Percentiles rank a stretch among this genome's conserved stretches.
Evolutionary conservation across 108 stramenopile genomes (phyloP).

Genomic region (Pseudonitzschia pungens): DNA sequence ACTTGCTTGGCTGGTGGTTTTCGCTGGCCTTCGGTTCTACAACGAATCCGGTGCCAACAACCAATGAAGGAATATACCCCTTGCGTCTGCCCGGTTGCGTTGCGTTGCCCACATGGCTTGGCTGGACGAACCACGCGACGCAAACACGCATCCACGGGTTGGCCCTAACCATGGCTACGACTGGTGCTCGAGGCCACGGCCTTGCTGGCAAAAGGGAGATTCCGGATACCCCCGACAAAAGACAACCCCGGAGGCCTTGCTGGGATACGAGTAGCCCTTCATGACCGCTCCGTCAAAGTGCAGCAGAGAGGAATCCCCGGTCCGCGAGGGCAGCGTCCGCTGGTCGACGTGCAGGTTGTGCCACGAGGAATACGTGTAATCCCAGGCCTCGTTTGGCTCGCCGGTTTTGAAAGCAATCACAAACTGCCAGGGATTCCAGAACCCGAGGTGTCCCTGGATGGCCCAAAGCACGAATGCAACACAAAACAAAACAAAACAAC

Average conservation of each 20-base stretch:
- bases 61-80: no score
- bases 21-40: no score
- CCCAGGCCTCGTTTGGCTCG: constrained; percentile 33
- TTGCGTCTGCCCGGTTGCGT: no score
- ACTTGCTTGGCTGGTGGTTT: no score
- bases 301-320: constrained; percentile 44
- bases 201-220: constrained; percentile 16
- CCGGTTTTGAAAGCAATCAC: constrained; percentile 56
- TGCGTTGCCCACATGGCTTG: no score
- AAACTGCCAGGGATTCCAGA: constrained; percentile 59
- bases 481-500: constrained; percentile 6
- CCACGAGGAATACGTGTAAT: constrained; percentile 53
- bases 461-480: background rate
- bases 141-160: no score
- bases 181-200: constrained; percentile 11
- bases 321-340: constrained; percentile 43
- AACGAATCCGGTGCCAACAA: no score
- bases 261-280: constrained; percentile 54
- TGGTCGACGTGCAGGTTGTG: constrained; percentile 55
- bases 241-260: constrained; percentile 47
- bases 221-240: constrained; percentile 38
- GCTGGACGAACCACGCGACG: no score
- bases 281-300: constrained; percentile 80
- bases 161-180: no score
- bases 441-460: constrained; percentile 47